Conservation (phyloP, 768 basidiomycete species). For the Tricholoma flavovirens region DNA sequence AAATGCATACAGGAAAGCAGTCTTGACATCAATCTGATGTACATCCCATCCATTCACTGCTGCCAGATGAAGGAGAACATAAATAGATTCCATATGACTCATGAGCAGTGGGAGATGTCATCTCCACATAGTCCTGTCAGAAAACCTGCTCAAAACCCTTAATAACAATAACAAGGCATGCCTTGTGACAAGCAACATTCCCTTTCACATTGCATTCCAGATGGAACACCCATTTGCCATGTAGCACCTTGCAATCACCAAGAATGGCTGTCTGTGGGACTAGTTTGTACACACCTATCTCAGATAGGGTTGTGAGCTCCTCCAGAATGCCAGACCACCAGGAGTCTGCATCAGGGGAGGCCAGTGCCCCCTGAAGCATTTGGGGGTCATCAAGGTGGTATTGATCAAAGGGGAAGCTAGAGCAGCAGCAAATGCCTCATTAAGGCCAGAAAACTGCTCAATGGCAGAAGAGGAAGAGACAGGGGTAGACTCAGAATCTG, state of each 20-base stretch:
- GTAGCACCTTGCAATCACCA: conserved; percentile 23
- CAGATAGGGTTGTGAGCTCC: conserved; percentile 20
- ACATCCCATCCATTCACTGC: too few species aligned
- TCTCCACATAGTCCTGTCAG: conserved; percentile 2
- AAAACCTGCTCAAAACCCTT: conserved; percentile 26
- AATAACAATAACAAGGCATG: conserved; percentile 26
- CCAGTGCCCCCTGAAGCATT: conserved; percentile 16
- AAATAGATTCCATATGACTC: too few species aligned
- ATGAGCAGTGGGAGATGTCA: too few species aligned
- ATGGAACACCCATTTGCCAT: conserved; percentile 23
- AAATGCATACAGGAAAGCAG: too few species aligned
- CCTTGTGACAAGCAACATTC: conserved; percentile 25
- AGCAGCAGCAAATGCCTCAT: neutral
- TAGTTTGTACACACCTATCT: conserved; percentile 23
- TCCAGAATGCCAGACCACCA: conserved; percentile 16
- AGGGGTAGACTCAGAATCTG: too few species aligned
- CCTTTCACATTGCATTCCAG: conserved; percentile 25
- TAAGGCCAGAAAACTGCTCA: neutral
- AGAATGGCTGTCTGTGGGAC: too few species aligned
- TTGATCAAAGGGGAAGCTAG: neutral
- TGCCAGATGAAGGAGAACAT: too few species aligned
- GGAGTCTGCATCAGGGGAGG: conserved; percentile 15
- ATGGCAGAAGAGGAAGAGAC: too few species aligned
- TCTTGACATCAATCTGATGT: too few species aligned
- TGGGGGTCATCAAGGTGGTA: conserved; percentile 8